Evolutionary conservation across 2,329 filamentous ascomycete genomes (phyloP), one percentile per base, ranked within the genome.

Genomic region (Onygenales sp.): DNA sequence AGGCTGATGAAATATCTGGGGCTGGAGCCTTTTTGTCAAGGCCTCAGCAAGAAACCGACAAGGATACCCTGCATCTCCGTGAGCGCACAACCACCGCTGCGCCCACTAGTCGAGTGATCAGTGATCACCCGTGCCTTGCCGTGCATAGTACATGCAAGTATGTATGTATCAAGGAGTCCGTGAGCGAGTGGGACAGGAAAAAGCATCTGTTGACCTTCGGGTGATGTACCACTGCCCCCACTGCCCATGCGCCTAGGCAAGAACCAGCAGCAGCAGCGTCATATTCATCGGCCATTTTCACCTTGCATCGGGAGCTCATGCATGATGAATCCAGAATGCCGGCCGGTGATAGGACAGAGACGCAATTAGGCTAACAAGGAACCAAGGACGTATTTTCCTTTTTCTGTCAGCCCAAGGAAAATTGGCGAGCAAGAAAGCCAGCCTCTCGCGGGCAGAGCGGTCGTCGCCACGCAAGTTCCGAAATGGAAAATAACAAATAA

Each of bases 201-300:
- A 35, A 33, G 36, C 31, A 31, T n/a, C 13, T 47, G 32, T 9
- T 43, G n/a, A 5, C 1, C 44, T 36, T 14, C 31, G 44, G 44
- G 44, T 38, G 45, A 48, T 48, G 45, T 38, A 27, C 45, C 14
- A 14, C 21, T 32, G 9, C 5, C 11, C 21, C 5, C 43, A 21
- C 27, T 5, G 10, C 5, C 11, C 42, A 9, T 43, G n/a, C 14
- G 14, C 42, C n/a, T 21, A 21, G 27, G 42, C 42, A 27, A n/a
- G 14, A 14, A 48, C 33, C 46, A 48, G 14, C 35, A 48, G 14
- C 33, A 13, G 44, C 7, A 48, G 46, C 35, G 33, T 39, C 35
- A 39, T 27, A 27, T 48, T 39, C 46, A 48, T 48, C 46, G 46
- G 46, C 46, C 46, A 48, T 21, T 48, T 48, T 48, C 46, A 48